These are phyloP conservation scores for Paraphaeosphaeria sporulosa DNA, from an alignment of 2,329 filamentous ascomycete species.

Conservation along the genomic window DNA sequence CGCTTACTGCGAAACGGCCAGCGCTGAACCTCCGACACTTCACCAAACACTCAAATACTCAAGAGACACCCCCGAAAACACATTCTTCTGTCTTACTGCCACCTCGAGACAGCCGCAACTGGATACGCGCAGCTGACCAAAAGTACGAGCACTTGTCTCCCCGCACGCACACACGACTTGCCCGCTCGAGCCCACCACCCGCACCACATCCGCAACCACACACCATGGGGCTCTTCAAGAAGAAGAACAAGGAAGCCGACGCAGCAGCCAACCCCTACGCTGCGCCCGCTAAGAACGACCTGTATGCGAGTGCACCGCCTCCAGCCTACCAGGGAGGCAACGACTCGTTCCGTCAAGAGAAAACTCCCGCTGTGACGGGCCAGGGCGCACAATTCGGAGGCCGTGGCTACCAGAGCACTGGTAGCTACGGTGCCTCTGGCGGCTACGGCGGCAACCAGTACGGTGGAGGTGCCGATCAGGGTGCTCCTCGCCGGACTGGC, in stretches of 20 bases:
- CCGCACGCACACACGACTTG: neutral
- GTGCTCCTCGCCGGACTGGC: conserved; percentile 41
- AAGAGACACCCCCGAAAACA: neutral
- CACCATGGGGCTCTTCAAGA: conserved; percentile 60
- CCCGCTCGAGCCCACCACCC: neutral
- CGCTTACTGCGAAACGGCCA: conserved; percentile 2
- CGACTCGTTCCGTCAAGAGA: conserved; percentile 50
- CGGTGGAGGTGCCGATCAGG: conserved; percentile 43
- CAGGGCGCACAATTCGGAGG: conserved; percentile 56
- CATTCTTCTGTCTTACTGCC: neutral
- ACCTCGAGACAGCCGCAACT: neutral
- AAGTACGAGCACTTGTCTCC: neutral
- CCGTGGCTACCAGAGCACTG: conserved; percentile 28
- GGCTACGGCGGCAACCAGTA: conserved; percentile 60
- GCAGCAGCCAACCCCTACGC: conserved; percentile 63
- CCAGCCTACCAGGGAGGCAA: conserved; percentile 48
- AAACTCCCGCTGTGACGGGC: conserved; percentile 51
- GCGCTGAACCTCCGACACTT: neutral
- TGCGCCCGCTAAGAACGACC: conserved; percentile 57
- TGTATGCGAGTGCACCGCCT: conserved; percentile 57
- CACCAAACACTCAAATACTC: conserved; percentile 1
- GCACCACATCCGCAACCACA: neutral
- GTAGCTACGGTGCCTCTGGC: conserved; percentile 37
- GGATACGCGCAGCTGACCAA: neutral
- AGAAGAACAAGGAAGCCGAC: conserved; percentile 61